phyloP scores from a whole-genome alignment of 768 basidiomycete genomes.

The Russula abietina region DNA sequence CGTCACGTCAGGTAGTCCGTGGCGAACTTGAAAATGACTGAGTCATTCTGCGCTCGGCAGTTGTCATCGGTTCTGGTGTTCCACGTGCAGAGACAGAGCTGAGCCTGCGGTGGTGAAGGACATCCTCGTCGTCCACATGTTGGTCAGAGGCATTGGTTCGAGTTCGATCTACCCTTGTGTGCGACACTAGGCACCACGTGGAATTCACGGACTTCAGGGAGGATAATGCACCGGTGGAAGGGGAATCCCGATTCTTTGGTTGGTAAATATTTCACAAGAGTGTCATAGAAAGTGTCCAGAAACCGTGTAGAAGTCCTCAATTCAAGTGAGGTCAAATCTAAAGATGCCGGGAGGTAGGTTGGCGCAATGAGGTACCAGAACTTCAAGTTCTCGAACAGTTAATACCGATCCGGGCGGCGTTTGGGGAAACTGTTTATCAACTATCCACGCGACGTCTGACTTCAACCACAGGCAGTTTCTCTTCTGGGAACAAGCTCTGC shows the following conservation, averaged over 20 bases:
- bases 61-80: no score
- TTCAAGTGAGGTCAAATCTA: background rate
- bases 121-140: background rate
- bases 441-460: background rate
- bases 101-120: no score
- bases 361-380: background rate
- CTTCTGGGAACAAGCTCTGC: background rate
- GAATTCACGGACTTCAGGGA: background rate
- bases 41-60: no score
- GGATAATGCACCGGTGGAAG: background rate
- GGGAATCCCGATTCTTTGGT: background rate
- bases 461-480: background rate
- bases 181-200: background rate
- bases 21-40: no score
- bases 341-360: background rate
- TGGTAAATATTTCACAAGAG: no score
- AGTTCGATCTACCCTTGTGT: background rate
- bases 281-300: no score
- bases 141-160: background rate
- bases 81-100: no score
- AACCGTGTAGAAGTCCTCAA: background rate
- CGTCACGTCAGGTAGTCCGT: no score
- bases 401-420: background rate
- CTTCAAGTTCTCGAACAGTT: background rate
- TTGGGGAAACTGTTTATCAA: background rate